Evolutionary conservation across 164 flowering plant species (phyloP).

Genomic region (Nelumbo lutea): DNA sequence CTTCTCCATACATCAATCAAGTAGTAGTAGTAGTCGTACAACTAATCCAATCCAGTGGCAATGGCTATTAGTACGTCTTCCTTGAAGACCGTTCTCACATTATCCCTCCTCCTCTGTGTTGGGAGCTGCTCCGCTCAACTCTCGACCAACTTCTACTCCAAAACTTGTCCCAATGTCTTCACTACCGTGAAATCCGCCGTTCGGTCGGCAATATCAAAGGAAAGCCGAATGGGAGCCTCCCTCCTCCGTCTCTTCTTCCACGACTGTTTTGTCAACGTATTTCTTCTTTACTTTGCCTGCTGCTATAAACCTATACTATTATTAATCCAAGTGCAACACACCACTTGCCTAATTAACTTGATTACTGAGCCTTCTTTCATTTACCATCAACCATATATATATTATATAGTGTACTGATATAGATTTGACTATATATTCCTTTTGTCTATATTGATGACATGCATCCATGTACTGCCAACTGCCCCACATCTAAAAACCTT

Average conservation of each 20-base stretch:
- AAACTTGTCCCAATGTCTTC: conserved; percentile 49
- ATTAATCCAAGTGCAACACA: no score
- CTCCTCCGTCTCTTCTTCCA: conserved; percentile 60
- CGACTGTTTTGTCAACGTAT: conserved; percentile 90
- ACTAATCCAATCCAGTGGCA: background rate
- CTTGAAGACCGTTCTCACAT: background rate
- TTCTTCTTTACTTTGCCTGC: background rate
- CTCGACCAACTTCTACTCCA: conserved; percentile 51
- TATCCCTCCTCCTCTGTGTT: conserved; percentile 8
- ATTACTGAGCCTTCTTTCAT: no score
- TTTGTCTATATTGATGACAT: no score
- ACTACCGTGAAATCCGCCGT: conserved; percentile 41
- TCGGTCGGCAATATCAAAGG: conserved; percentile 42
- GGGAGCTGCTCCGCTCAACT: conserved; percentile 63
- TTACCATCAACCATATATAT: no score
- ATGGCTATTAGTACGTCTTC: conserved; percentile 12
- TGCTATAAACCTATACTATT: background rate
- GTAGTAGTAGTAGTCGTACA: no score
- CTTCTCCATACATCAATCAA: no score
- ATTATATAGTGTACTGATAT: no score
- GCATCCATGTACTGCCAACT: no score
- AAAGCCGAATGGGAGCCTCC: conserved; percentile 82
- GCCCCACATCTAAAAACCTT: no score
- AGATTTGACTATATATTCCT: no score
- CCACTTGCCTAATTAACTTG: no score